Evolutionary conservation across 192 early-diverging fungal species (phyloP).

Genomic region (Pilaira anomala): DNA sequence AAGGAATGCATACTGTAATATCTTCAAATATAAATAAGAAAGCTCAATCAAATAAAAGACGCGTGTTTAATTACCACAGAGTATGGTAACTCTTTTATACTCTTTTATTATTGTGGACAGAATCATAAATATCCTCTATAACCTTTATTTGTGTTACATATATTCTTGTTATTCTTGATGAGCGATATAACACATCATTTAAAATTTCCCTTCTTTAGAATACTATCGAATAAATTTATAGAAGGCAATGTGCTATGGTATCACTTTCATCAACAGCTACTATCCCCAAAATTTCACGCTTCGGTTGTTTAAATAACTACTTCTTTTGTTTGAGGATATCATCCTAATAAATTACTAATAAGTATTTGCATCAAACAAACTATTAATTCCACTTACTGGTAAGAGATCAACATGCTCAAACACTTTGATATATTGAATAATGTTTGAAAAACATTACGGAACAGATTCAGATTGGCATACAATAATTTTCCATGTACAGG

Average conservation of each 20-base stretch:
- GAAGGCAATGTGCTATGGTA: slow-evolving; percentile 1
- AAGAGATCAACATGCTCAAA: slow-evolving; percentile 6
- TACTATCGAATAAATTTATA: too few species aligned
- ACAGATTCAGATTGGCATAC: background rate
- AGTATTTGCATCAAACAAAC: background rate
- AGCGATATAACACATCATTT: too few species aligned
- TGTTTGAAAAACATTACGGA: background rate
- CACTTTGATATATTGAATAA: background rate
- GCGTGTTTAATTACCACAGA: too few species aligned
- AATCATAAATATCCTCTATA: too few species aligned
- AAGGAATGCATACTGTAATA: too few species aligned
- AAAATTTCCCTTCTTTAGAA: too few species aligned
- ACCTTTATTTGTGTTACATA: too few species aligned
- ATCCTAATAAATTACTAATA: slow-evolving; percentile 4
- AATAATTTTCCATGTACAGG: background rate
- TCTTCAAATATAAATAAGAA: too few species aligned
- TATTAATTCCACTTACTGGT: background rate
- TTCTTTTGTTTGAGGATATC: slow-evolving; percentile 11
- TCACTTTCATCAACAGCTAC: slow-evolving; percentile 4
- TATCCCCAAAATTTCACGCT: slow-evolving; percentile 4
- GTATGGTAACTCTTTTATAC: too few species aligned
- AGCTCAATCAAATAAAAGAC: too few species aligned
- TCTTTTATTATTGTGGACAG: too few species aligned
- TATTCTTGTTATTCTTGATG: too few species aligned
- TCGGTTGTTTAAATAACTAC: background rate